Conservation (phyloP, 805 yeast species). For the Candida sphagnicola region DNA sequence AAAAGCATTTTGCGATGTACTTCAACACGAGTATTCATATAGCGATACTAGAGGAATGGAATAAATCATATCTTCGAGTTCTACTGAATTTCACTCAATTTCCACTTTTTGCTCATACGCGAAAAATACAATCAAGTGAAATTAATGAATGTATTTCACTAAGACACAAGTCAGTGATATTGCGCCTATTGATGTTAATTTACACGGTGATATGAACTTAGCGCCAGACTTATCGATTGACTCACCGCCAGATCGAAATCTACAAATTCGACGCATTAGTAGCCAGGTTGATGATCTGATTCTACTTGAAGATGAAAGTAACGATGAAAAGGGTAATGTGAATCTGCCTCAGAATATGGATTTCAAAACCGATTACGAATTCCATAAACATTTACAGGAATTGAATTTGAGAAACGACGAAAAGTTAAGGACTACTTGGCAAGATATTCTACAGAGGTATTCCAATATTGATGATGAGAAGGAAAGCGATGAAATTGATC, state of each 20-base stretch:
- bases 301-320: not conserved
- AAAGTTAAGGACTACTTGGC: constrained; percentile 40
- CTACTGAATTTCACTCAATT: too few relatives aligned
- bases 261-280: not conserved
- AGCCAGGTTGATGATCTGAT: constrained; percentile 4
- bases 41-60: too few relatives aligned
- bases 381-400: not conserved
- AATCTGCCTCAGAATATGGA: not conserved
- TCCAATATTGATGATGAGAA: constrained; percentile 41
- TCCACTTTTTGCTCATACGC: too few relatives aligned
- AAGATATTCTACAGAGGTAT: constrained; percentile 49
- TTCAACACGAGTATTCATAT: too few relatives aligned
- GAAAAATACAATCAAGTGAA: too few relatives aligned
- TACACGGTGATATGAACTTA: too few relatives aligned
- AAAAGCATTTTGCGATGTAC: too few relatives aligned
- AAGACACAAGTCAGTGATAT: too few relatives aligned
- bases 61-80: too few relatives aligned
- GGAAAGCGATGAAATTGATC: constrained; percentile 64
- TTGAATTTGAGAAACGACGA: constrained; percentile 5
- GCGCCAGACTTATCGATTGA: too few relatives aligned
- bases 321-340: not conserved
- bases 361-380: not conserved
- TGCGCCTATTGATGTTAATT: too few relatives aligned
- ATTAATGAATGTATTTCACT: too few relatives aligned
- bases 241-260: not conserved